Percentiles rank a stretch among this genome's conserved stretches.
Conservation (phyloP, 2,329 filamentous ascomycete genomes). For the Penicillium sclerotigenum region DNA sequence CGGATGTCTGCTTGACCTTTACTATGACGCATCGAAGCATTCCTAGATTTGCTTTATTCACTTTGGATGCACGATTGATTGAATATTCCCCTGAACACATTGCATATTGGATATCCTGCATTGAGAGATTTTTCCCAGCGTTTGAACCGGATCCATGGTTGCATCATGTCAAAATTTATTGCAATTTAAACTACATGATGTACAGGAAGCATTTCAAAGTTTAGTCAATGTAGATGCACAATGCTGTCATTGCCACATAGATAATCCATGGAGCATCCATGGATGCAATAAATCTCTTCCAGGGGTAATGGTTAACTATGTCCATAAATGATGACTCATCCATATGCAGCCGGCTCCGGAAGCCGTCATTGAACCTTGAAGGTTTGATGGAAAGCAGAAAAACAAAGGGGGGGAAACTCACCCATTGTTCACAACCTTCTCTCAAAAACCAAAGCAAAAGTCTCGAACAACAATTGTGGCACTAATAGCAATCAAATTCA, state of each 20-base stretch:
- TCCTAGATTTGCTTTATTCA: constrained; percentile 11
- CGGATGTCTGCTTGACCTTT: constrained; percentile 89
- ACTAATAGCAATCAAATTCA: background rate
- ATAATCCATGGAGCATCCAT: background rate
- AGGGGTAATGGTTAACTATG: background rate
- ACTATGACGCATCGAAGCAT: constrained; percentile 73
- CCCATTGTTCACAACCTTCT: background rate
- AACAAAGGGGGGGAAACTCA: constrained; percentile 2
- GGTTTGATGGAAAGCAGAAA: constrained; percentile 1
- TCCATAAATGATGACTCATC: constrained; percentile 3
- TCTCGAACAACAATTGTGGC: background rate
- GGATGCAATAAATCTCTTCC: background rate
- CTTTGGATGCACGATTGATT: background rate
- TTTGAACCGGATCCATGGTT: background rate
- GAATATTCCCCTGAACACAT: background rate
- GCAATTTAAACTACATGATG: background rate
- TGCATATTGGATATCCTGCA: constrained; percentile 1
- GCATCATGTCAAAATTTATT: background rate
- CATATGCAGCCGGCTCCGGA: background rate
- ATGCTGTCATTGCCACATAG: background rate
- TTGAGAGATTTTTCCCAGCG: background rate
- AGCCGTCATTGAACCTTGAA: constrained; percentile 2
- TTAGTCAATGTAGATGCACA: background rate
- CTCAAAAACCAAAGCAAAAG: background rate
- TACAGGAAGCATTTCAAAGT: background rate